phyloP scores from a whole-genome alignment of 306 rosid species.

The Abrus precatorius region DNA sequence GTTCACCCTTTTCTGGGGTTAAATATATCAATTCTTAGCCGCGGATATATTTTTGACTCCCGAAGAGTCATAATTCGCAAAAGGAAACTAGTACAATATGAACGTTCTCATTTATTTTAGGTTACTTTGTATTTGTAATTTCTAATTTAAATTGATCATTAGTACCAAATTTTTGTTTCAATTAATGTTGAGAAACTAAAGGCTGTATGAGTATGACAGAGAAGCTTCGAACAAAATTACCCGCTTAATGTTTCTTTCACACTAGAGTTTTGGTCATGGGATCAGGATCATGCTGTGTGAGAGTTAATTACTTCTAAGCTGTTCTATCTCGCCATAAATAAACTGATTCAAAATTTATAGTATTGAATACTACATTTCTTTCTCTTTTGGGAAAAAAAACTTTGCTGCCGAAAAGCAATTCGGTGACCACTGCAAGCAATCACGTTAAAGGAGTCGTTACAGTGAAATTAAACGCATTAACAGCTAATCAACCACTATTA shows the following conservation, averaged over 20 bases:
- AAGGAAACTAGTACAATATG: background rate
- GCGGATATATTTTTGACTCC: background rate
- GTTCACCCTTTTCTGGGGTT: constrained; percentile 29
- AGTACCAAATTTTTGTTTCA: background rate
- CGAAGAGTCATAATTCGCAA: constrained; percentile 16
- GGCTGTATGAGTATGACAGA: background rate
- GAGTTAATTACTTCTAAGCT: background rate
- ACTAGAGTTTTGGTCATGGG: background rate
- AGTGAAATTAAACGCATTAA: constrained; percentile 35
- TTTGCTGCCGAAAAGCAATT: background rate
- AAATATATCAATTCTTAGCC: constrained; percentile 25
- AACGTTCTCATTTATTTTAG: too few relatives aligned
- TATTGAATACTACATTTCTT: background rate
- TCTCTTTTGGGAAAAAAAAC: background rate
- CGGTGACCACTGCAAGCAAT: constrained; percentile 18
- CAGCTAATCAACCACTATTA: background rate
- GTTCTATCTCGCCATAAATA: background rate
- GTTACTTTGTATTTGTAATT: background rate
- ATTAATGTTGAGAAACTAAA: background rate
- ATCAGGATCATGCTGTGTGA: constrained; percentile 1
- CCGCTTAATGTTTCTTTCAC: constrained; percentile 22
- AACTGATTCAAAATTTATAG: background rate
- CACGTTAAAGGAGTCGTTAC: constrained; percentile 33
- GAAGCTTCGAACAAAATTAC: constrained; percentile 10
- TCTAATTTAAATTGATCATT: background rate